Base-by-base conservation (phyloP, 139 green algal species). In the Desmodesmus armatus region DNA sequence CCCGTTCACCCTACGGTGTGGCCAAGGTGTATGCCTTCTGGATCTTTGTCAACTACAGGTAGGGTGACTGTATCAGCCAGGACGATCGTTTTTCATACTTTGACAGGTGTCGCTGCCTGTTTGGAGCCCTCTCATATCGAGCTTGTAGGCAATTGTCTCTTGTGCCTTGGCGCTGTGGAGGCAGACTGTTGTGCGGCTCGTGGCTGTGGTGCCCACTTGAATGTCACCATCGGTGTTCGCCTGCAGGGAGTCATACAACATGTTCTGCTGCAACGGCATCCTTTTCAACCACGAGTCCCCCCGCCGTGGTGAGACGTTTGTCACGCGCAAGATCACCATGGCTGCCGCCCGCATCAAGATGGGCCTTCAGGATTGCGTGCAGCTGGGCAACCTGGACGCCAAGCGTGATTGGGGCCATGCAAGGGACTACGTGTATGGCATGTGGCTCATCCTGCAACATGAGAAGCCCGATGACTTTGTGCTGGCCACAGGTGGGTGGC, bases 241-340 rank as follows among this genome's bases (percentile, higher is more conserved):
- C 41, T 69, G 76, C 76, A 82, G 93, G 29, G 92, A 97, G 86
- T 88, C 94, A 0, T 96, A 96, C 84, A 75, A 90, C 74, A 95
- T 96, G 83, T 95, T 91, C 75, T 91, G 89, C 63, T 94, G 91
- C 88, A 96, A 96, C 84, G 94, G 94, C 71, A 94, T 97, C 58
- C 90, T 97, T 29, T 97, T 97, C 91, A 97, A 97, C 87, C 94
- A 97, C 84, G 94, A 97, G 87, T 93, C 85, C 1, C 93, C 94
- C 17, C 87, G 91, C 7, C 91, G 94, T 81, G 94, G 94, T 55
- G 91, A 95, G 84, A 95, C 88, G 25, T 97, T 97, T 81, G 94
- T 97, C 11, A 97, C 94, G 7, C 88, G 94, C 66, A 97, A 97
- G 87, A 93, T 96, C 69, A 94, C 93, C 3, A 86, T 89, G 51